Conservation (phyloP, 306 rosid species). For the Pueraria montana region DNA sequence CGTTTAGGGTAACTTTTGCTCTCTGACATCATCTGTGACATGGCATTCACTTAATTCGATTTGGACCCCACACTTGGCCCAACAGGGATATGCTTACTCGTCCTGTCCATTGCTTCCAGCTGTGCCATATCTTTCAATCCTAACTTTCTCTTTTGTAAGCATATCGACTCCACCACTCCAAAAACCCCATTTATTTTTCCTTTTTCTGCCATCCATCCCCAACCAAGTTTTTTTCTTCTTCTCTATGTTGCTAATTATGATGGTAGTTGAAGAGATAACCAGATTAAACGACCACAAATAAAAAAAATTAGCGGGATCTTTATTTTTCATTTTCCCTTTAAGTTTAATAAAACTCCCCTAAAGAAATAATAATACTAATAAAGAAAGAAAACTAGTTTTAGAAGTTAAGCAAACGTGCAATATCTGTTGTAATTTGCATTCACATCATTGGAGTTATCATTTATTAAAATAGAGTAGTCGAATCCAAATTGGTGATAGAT, state of each 20-base stretch:
- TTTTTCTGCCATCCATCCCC: background rate
- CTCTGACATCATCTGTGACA: too few species aligned
- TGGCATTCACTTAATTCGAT: too few species aligned
- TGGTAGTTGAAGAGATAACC: background rate
- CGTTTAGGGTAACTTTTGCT: too few species aligned
- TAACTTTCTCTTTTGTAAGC: conserved; percentile 15
- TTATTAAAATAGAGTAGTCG: background rate
- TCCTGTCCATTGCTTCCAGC: conserved; percentile 44
- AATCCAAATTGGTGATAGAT: conserved; percentile 11
- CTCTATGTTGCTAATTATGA: background rate
- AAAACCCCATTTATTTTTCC: conserved; percentile 1
- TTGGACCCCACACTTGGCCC: too few species aligned
- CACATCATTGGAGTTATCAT: background rate
- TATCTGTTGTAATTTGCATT: background rate
- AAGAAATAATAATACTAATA: background rate
- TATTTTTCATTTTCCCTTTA: background rate
- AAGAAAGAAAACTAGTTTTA: background rate
- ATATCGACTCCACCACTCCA: background rate
- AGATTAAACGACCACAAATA: too few species aligned
- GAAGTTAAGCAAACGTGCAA: background rate
- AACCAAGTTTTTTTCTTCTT: background rate
- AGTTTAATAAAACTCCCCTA: background rate
- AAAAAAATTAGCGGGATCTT: too few species aligned
- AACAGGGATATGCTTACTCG: background rate
- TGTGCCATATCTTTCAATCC: conserved; percentile 33